phyloP scores from a whole-genome alignment of 148 eudicot species.

The Mesembryanthemum crystallinum region DNA sequence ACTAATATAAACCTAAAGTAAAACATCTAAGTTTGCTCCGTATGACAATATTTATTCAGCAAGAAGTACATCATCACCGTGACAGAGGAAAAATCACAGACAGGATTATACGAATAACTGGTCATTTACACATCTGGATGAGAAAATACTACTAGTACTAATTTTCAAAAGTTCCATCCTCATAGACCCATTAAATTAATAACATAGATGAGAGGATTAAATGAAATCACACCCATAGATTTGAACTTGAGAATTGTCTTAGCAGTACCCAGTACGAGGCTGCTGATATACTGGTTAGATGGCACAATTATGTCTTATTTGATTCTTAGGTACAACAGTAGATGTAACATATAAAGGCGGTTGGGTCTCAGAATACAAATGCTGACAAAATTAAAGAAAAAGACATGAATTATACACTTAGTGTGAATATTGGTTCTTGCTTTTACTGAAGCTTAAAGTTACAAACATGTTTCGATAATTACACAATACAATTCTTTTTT shows the following conservation, averaged over 20 bases:
- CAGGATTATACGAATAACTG: neutral
- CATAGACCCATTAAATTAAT: neutral
- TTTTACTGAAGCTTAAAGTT: too few relatives aligned
- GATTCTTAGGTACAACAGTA: too few relatives aligned
- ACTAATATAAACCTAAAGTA: neutral
- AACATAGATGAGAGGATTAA: neutral
- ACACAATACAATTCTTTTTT: neutral
- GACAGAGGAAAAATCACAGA: neutral
- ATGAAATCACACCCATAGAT: neutral
- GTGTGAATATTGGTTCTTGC: neutral
- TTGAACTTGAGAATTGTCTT: neutral
- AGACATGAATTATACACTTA: neutral
- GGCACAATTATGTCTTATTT: neutral
- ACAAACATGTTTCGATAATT: neutral
- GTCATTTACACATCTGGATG: too few relatives aligned
- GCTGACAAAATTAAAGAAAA: neutral
- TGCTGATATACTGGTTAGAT: neutral
- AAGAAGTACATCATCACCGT: neutral
- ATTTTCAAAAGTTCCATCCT: neutral
- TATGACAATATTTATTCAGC: neutral
- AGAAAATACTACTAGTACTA: neutral
- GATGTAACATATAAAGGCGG: too few relatives aligned
- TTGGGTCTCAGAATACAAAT: neutral
- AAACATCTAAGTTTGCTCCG: neutral
- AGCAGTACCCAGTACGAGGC: neutral